phyloP scores from a whole-genome alignment of 73 alveolate genomes.

The Tetrahymena borealis region DNA sequence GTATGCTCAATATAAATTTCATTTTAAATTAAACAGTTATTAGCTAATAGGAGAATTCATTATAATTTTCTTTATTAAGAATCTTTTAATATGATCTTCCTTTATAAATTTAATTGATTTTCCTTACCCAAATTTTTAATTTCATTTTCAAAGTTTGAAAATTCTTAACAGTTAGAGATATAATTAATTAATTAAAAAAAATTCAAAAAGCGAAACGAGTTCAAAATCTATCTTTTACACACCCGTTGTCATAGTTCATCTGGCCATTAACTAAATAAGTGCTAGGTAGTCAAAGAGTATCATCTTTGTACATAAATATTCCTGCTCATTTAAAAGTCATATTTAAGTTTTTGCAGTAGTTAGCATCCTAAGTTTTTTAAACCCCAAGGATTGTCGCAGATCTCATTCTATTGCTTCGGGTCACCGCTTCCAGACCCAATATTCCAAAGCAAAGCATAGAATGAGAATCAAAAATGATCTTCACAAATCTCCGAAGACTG shows the following conservation, averaged over 20 bases:
- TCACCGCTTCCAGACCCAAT: background rate
- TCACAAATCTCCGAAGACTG: conserved; percentile 1
- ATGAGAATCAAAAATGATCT: background rate
- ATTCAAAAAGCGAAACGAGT: background rate
- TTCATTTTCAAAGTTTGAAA: background rate
- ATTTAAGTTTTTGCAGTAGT: background rate
- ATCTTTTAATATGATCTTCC: too few species aligned
- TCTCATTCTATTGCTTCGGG: background rate
- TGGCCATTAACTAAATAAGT: background rate
- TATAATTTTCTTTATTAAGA: too few species aligned
- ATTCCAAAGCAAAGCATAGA: background rate
- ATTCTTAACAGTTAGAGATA: background rate
- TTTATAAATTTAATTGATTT: background rate
- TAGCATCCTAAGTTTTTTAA: background rate
- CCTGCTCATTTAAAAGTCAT: background rate
- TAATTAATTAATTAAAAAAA: background rate
- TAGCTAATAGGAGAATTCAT: too few species aligned
- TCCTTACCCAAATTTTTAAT: background rate
- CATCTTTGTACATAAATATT: background rate
- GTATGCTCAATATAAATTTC: too few species aligned
- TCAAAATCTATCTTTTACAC: background rate
- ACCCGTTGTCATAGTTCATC: background rate
- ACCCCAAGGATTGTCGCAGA: background rate
- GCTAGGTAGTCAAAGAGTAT: background rate
- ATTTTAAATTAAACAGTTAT: too few species aligned